Evolutionary conservation across 108 stramenopile genomes (phyloP).

Genomic region (Cyclotella kingstonii): DNA sequence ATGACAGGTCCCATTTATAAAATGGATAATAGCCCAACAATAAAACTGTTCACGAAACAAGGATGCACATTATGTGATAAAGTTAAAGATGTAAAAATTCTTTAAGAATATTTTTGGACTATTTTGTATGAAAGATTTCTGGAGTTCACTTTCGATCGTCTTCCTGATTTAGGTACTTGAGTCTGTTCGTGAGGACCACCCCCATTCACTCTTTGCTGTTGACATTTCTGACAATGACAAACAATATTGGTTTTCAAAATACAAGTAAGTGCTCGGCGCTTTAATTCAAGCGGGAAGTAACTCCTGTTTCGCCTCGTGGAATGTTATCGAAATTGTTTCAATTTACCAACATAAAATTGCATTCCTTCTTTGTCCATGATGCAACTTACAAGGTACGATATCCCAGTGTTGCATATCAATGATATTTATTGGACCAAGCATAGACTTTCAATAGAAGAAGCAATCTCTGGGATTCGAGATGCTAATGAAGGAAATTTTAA

Average conservation of each 20-base stretch:
- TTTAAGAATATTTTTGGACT: background rate
- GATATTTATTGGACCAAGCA: slow-evolving; percentile 82
- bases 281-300: too few species aligned
- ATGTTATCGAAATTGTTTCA: too few species aligned
- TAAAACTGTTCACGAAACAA: slow-evolving; percentile 77
- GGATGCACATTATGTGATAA: slow-evolving; percentile 84
- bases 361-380: too few species aligned
- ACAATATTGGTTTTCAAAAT: slow-evolving; percentile 56
- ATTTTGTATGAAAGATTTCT: background rate
- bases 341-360: background rate
- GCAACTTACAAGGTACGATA: slow-evolving; percentile 53
- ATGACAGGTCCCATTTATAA: slow-evolving; percentile 70
- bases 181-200: slow-evolving; percentile 50
- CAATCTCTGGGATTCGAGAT: slow-evolving; percentile 44
- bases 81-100: slow-evolving; percentile 48
- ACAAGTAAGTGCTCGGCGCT: slow-evolving; percentile 47
- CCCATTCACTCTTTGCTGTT: slow-evolving; percentile 71
- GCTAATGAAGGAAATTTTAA: slow-evolving; percentile 53
- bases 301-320: too few species aligned
- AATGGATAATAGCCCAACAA: slow-evolving; percentile 26
- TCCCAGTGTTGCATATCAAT: slow-evolving; percentile 77
- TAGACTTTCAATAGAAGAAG: slow-evolving; percentile 57
- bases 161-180: slow-evolving; percentile 38
- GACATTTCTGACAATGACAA: slow-evolving; percentile 81
- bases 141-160: background rate